Conservation (phyloP, 768 basidiomycete genomes). For the Psilocybe azurescens region DNA sequence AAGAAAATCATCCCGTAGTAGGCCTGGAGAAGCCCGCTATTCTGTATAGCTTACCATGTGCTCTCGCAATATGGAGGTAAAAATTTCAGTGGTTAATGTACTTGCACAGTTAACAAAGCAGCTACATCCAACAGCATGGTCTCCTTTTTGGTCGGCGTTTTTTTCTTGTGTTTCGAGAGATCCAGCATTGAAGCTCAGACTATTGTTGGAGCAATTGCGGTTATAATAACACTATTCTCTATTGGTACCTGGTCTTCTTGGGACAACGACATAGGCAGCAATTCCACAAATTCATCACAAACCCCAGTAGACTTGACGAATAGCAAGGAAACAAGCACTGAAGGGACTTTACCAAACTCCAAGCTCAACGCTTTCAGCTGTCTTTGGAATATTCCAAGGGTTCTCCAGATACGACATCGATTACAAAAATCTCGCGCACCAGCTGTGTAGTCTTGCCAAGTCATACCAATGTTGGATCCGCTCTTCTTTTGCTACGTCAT, state of each 20-base stretch:
- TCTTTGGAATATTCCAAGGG: too few relatives aligned
- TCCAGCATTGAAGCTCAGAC: conserved; percentile 18
- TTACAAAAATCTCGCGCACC: too few relatives aligned
- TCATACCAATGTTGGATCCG: too few relatives aligned
- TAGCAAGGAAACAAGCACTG: background rate
- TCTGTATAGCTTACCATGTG: conserved; percentile 32
- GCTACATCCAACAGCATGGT: conserved; percentile 16
- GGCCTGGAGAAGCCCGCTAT: conserved; percentile 35
- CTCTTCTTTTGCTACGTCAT: too few relatives aligned
- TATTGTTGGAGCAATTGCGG: conserved; percentile 7
- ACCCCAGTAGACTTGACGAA: background rate
- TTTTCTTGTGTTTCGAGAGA: conserved; percentile 22
- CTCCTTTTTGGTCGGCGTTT: conserved; percentile 22
- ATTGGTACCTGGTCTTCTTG: conserved; percentile 53
- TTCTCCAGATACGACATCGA: too few relatives aligned
- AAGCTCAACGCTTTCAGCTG: background rate
- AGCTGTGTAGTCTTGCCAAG: too few relatives aligned
- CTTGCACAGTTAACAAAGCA: too few relatives aligned
- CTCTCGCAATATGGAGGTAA: conserved; percentile 35
- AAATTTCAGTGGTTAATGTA: background rate
- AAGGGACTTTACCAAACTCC: background rate
- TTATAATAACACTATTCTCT: conserved; percentile 32
- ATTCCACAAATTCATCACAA: background rate
- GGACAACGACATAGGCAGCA: conserved; percentile 27
- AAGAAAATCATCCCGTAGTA: conserved; percentile 32